Evolutionary conservation across 805 yeast genomes (phyloP), one percentile per base, ranked within the genome.

Genomic region (Saccharomycopsis oosterbeekiorum): DNA sequence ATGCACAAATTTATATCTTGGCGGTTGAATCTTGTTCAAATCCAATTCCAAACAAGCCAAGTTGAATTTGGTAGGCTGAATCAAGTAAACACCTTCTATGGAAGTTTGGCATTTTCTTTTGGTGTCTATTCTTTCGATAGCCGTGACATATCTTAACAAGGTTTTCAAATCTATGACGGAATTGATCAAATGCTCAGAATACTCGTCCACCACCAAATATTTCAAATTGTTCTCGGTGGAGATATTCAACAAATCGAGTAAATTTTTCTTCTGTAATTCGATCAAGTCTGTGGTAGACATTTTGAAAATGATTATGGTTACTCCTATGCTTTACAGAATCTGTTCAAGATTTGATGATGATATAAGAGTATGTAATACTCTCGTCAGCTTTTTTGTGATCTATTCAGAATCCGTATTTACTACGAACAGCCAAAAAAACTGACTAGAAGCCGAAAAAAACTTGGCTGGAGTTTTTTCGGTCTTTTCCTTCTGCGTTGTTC

Each of bases 1-100:
- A 17, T 47, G 53, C 1, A 47, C 53, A 47, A 47, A 55, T 60
- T 83, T 83, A 73, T 92, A 94, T 61, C 96, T 80, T n/a, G 81
- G 76, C 0, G 93, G 87, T 21, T 77, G 75, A 10, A 81, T 79
- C 4, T 80, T 71, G 26, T 47, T 47, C 65, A 80, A 88, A 72
- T 94, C 99, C 0, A 92, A 84, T 56, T 83, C 72, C 21, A 94
- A 78, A 72, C 98, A 92, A 61, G 85, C 86, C 62, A 90, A 74
- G 43, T 86, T 82, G 73, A 81, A 89, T 41, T 75, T 73, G 4
- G 84, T 73, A 0, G 96, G 91, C 58, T 87, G 88, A 17, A 90
- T 72, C 34, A 94, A 74, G 72, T 94, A 94, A 10, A 94, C 75
- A 6, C 91, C 97, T 66, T 87, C 93, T 55, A 89, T 78, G 19